Conservation (phyloP, 2,329 filamentous ascomycete species). For the Neoscytalidium dimidiatum region DNA sequence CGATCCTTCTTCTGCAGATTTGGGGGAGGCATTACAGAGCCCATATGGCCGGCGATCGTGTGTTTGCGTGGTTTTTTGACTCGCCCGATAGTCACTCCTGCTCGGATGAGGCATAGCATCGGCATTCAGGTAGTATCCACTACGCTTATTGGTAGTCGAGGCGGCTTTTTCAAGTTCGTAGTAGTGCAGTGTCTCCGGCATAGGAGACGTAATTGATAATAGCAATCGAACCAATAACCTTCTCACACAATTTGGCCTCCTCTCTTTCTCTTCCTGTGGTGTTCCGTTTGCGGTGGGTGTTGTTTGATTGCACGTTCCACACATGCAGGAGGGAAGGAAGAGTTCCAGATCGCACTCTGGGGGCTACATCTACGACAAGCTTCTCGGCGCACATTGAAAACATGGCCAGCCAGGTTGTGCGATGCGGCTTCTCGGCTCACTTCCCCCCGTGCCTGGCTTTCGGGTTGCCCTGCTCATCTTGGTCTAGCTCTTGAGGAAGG, state of each 20-base stretch:
- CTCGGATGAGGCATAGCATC: slow-evolving; percentile 7
- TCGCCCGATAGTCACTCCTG: not conserved
- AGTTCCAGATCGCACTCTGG: no score
- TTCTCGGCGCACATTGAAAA: no score
- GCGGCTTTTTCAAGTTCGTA: not conserved
- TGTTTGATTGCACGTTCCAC: not conserved
- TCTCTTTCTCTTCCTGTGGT: not conserved
- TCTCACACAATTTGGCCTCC: no score
- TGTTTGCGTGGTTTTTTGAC: no score
- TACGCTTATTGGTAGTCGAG: not conserved
- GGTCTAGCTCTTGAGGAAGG: no score
- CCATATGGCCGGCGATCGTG: not conserved
- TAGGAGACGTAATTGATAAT: slow-evolving; percentile 13
- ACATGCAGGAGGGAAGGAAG: no score
- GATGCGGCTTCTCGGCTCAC: no score
- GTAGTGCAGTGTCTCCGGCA: not conserved
- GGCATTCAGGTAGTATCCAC: not conserved
- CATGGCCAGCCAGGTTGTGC: no score
- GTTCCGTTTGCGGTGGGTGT: not conserved
- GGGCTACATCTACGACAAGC: no score
- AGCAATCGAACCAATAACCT: not conserved
- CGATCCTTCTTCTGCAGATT: not conserved
- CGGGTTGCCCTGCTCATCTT: no score
- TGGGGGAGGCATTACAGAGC: not conserved
- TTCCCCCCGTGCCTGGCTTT: not conserved